Evolutionary conservation across 164 flowering plant genomes (phyloP), one percentile per base, ranked within the genome.

Genomic region (Aristolochia fimbriata): DNA sequence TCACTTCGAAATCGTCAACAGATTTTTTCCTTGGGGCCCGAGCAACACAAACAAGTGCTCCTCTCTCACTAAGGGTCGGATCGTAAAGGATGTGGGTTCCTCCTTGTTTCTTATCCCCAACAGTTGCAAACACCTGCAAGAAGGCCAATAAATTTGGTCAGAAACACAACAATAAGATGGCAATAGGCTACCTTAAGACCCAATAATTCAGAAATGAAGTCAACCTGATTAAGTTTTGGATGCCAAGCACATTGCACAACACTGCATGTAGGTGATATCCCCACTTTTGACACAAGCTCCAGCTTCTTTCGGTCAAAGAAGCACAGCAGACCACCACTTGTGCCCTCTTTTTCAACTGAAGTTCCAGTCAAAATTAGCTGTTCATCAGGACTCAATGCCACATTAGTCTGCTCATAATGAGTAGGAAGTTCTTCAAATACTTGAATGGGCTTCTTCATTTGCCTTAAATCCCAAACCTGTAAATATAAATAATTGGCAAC

Each of bases 201-300:
- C 6, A 4, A 21, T 3, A 56, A 16, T 56, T 56, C 45, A n/a
- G 43, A 33, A 17, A 31, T 2, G 25, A 37, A 37, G 43, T 6
- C 23, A 62, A 94, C 99, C 99, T 94, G 99, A 74, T 94, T 91
- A 61, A 91, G 76, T 72, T 76, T 94, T 53, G 95, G 93, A 70
- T 94, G 97, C 99, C 99, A 94, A 55, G 81, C 73, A 74, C 97
- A 94, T 60, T 79, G 96, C 51, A 94, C 95, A 25, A 94, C 97
- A 72, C 97, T 94, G 71, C 71, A 76, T 60, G 87, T 79, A 14
- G 96, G 93, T 55, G 99, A 91, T 72, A 94, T 80, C 52, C 99
- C 99, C 57, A 94, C 88, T 68, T 72, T 91, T 58, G 96, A 85
- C 31, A 86, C 90, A 56, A 94, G 85, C 71, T 94, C 91, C 49